phyloP scores from a whole-genome alignment of 2,329 filamentous ascomycete species.

The Metarhizium rileyi region DNA sequence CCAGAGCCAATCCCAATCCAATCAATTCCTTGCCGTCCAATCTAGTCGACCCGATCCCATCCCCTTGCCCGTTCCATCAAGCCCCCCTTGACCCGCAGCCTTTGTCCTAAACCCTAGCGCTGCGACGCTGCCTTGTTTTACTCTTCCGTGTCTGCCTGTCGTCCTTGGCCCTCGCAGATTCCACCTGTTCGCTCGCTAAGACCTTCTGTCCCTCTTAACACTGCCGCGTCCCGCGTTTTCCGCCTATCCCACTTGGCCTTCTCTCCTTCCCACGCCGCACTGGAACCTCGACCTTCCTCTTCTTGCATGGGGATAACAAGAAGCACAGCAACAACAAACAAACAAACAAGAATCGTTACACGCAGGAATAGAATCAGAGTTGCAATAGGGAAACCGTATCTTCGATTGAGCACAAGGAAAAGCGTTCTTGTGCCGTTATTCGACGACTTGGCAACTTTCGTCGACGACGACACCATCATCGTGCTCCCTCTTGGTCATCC shows the following conservation, averaged over 20 bases:
- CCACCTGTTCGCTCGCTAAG: neutral
- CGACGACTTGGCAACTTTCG: neutral
- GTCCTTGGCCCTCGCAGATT: neutral
- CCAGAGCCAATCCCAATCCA: too few relatives aligned
- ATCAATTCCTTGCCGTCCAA: too few relatives aligned
- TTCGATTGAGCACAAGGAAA: neutral
- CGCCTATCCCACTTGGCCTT: neutral
- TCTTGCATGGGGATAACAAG: neutral
- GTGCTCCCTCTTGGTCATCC: too few relatives aligned
- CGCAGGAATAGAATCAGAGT: neutral
- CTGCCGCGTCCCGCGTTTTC: slow-evolving; percentile 2
- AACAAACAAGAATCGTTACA: neutral
- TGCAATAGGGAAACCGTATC: neutral
- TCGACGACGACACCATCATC: neutral
- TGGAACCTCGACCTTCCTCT: neutral
- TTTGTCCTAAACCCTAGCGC: neutral
- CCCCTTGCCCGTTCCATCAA: neutral
- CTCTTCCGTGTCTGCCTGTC: neutral
- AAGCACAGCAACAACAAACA: neutral
- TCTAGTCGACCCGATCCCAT: too few relatives aligned
- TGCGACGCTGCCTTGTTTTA: neutral
- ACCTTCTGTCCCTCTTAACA: neutral
- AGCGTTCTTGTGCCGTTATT: too few relatives aligned
- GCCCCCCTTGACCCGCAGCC: neutral
- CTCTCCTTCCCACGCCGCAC: neutral